Conservation (phyloP, 163 green algal species). For the Scenedesmus sp. region DNA sequence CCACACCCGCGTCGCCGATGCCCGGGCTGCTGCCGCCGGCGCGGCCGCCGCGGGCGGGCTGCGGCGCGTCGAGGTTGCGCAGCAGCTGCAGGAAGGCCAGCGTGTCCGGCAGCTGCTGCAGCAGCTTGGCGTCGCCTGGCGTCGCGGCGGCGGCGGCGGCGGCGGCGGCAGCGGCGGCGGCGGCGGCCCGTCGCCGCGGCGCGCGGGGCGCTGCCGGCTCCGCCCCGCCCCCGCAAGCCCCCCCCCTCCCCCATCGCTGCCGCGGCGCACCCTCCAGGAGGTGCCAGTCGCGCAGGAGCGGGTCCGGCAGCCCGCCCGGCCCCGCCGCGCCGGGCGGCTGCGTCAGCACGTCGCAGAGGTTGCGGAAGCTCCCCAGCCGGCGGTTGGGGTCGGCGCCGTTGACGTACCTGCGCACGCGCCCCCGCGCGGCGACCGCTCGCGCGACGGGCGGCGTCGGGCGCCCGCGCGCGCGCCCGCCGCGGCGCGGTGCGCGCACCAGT, state of each 20-base stretch:
- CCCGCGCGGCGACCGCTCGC: no score
- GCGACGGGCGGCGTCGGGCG: no score
- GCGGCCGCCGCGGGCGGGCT: background rate
- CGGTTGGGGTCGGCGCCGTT: constrained; percentile 33
- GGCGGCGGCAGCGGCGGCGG: no score
- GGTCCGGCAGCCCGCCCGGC: no score
- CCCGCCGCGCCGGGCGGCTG: background rate
- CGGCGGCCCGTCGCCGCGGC: no score
- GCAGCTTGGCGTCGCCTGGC: constrained; percentile 18
- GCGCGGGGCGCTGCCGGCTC: no score
- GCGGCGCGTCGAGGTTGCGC: constrained; percentile 27
- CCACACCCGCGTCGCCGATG: no score
- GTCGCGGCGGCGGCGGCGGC: no score
- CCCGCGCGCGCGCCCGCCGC: no score
- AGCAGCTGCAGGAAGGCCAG: constrained; percentile 58
- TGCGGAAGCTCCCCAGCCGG: constrained; percentile 33
- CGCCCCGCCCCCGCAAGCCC: no score
- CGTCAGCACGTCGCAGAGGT: constrained; percentile 3
- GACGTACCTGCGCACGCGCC: constrained; percentile 38
- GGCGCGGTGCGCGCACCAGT: constrained; percentile 46
- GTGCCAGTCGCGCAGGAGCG: constrained; percentile 15
- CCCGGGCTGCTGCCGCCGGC: background rate
- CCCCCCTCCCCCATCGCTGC: no score
- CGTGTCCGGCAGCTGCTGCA: constrained; percentile 57
- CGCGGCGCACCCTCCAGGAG: constrained; percentile 1